Conservation (phyloP, 2,329 filamentous ascomycete genomes). For the Dactylonectria macrodidyma region DNA sequence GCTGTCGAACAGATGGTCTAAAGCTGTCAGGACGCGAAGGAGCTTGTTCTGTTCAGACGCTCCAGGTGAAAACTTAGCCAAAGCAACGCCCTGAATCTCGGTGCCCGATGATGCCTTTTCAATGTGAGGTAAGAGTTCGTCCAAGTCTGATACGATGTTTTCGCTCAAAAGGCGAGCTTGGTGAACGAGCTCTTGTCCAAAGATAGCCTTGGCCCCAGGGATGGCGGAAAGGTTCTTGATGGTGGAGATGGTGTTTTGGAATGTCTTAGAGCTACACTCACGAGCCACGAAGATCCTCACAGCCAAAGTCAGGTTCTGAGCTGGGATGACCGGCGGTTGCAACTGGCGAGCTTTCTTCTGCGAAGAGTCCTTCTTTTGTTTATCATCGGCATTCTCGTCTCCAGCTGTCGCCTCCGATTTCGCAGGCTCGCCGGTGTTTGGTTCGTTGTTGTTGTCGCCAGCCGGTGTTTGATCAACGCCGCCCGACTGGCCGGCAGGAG, state of each 20-base stretch:
- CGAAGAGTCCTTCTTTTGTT: slow-evolving; percentile 57
- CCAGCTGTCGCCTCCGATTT: slow-evolving; percentile 44
- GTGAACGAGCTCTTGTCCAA: slow-evolving; percentile 91
- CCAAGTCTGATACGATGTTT: slow-evolving; percentile 87
- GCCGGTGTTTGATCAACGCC: slow-evolving; percentile 53
- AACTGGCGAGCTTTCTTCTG: slow-evolving; percentile 72
- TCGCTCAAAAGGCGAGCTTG: slow-evolving; percentile 90
- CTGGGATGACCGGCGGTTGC: slow-evolving; percentile 87
- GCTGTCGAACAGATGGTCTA: slow-evolving; percentile 95
- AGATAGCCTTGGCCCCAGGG: slow-evolving; percentile 88
- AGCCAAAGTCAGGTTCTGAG: slow-evolving; percentile 92
- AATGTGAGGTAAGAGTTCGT: slow-evolving; percentile 89
- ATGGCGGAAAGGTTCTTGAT: slow-evolving; percentile 98
- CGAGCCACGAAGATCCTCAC: slow-evolving; percentile 96
- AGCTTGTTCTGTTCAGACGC: slow-evolving; percentile 98
- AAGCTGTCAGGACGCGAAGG: slow-evolving; percentile 89
- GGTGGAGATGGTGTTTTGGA: slow-evolving; percentile 97
- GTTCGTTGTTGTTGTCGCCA: slow-evolving; percentile 31
- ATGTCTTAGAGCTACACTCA: slow-evolving; percentile 97
- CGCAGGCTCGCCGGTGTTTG: slow-evolving; percentile 48
- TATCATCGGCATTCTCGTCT: slow-evolving; percentile 47
- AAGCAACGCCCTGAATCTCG: slow-evolving; percentile 93
- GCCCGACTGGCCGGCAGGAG: slow-evolving; percentile 36
- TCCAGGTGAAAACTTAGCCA: slow-evolving; percentile 95
- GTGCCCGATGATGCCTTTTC: slow-evolving; percentile 89